phyloP scores from a whole-genome alignment of 768 basidiomycete genomes.

The Rubroboletus satanas region DNA sequence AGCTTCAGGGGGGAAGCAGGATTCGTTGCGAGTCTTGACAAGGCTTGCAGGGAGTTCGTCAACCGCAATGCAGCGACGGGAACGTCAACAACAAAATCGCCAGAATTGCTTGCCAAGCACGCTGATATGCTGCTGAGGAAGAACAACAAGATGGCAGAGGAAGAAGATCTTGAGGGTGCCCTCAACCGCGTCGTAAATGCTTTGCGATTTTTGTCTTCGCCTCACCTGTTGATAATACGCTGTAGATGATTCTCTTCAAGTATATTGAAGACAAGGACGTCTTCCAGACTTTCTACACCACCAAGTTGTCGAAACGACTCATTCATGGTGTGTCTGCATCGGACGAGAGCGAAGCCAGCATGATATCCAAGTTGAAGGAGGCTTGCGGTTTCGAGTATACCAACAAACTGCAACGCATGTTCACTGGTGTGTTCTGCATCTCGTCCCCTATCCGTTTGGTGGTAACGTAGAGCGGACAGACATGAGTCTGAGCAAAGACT shows the following conservation, averaged over 20 bases:
- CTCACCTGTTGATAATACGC: slow-evolving; percentile 2
- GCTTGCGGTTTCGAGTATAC: slow-evolving; percentile 97
- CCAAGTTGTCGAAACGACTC: slow-evolving; percentile 88
- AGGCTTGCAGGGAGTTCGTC: slow-evolving; percentile 94
- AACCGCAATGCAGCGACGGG: slow-evolving; percentile 92
- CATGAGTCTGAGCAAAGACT: slow-evolving; percentile 91
- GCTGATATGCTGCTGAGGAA: slow-evolving; percentile 86
- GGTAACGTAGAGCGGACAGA: slow-evolving; percentile 46
- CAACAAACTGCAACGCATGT: slow-evolving; percentile 94
- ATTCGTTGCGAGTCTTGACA: slow-evolving; percentile 89
- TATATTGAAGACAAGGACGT: slow-evolving; percentile 99
- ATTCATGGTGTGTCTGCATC: slow-evolving; percentile 90
- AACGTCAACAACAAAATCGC: slow-evolving; percentile 77
- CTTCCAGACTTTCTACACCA: slow-evolving; percentile 97
- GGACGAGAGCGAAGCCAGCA: slow-evolving; percentile 93
- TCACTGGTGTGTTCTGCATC: slow-evolving; percentile 63
- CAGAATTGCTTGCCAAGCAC: slow-evolving; percentile 89
- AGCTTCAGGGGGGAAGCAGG: slow-evolving; percentile 92
- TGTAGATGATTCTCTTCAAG: slow-evolving; percentile 94
- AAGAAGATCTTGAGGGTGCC: slow-evolving; percentile 84
- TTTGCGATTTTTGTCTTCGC: not conserved
- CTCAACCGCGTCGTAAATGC: slow-evolving; percentile 80
- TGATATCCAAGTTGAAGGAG: slow-evolving; percentile 97
- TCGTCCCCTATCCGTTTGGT: not conserved
- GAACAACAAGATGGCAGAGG: slow-evolving; percentile 94